phyloP scores from a whole-genome alignment of 768 basidiomycete genomes.

The Nevesoporus exiguus region DNA sequence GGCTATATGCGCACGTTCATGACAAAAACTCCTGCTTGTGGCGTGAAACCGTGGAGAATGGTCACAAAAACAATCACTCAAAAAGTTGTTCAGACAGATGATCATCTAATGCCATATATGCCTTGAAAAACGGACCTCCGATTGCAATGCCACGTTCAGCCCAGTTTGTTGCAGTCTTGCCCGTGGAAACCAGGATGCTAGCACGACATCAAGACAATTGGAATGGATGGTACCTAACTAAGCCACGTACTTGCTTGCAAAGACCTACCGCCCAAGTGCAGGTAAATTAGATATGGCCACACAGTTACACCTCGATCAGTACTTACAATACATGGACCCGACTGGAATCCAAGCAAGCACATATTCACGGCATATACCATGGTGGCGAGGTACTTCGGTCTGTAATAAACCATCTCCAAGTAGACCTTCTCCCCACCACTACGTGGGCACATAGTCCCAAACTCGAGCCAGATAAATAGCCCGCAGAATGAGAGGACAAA shows the following conservation, averaged over 20 bases:
- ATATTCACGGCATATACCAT: conserved; percentile 47
- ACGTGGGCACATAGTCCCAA: conserved; percentile 60
- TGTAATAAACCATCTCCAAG: conserved; percentile 51
- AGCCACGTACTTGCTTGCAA: not conserved
- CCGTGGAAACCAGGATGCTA: not conserved
- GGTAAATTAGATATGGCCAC: not conserved
- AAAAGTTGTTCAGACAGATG: not conserved
- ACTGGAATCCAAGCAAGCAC: conserved; percentile 42
- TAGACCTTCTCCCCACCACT: conserved; percentile 65
- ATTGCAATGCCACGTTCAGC: not conserved
- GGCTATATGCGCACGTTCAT: conserved; percentile 51
- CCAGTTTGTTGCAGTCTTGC: not conserved
- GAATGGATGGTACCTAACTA: too few species aligned
- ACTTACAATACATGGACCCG: conserved; percentile 44
- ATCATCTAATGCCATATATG: not conserved
- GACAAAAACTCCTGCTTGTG: conserved; percentile 43
- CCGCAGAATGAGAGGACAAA: conserved; percentile 57
- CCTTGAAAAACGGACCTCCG: not conserved
- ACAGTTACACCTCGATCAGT: not conserved
- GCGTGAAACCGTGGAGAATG: conserved; percentile 49
- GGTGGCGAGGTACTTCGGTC: conserved; percentile 46
- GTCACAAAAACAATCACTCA: conserved; percentile 51
- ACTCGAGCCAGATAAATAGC: conserved; percentile 60
- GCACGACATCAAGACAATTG: not conserved
- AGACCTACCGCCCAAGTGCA: not conserved